Evolutionary conservation across 1,284 basidiomycete genomes (phyloP).

Genomic region (Termitomyces sp.): DNA sequence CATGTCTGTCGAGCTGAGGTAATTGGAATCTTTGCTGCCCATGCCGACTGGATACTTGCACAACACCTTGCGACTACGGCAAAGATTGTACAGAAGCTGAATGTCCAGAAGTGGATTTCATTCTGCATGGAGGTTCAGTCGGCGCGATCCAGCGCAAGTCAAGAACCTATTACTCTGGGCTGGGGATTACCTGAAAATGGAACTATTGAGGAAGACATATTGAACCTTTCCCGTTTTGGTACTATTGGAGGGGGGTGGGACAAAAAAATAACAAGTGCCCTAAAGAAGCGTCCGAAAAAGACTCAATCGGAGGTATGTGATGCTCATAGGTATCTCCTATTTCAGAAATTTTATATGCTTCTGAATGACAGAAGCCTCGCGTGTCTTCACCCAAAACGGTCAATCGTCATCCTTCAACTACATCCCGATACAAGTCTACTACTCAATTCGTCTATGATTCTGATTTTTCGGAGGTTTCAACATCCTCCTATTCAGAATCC

Average conservation of each 20-base stretch:
- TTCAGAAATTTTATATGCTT: slow-evolving; percentile 8
- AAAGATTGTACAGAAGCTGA: slow-evolving; percentile 26
- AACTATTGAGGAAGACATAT: slow-evolving; percentile 9
- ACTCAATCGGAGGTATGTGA: not conserved
- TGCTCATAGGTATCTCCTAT: not conserved
- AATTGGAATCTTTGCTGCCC: slow-evolving; percentile 38
- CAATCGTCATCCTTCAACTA: not conserved
- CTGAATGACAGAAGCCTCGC: not conserved
- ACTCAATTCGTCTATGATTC: slow-evolving; percentile 35
- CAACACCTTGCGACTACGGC: slow-evolving; percentile 30
- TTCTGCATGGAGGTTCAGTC: slow-evolving; percentile 34
- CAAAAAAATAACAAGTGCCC: slow-evolving; percentile 18
- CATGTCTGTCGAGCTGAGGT: slow-evolving; percentile 41
- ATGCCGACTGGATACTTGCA: slow-evolving; percentile 48
- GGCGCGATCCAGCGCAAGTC: slow-evolving; percentile 25
- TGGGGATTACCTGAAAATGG: slow-evolving; percentile 27
- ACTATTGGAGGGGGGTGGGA: slow-evolving; percentile 24
- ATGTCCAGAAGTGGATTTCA: slow-evolving; percentile 37
- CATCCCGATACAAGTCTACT: not conserved
- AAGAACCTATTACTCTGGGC: slow-evolving; percentile 21
- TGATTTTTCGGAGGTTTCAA: slow-evolving; percentile 47
- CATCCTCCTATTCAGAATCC: slow-evolving; percentile 27
- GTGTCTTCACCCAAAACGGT: not conserved
- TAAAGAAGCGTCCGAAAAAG: slow-evolving; percentile 8
- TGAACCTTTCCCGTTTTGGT: slow-evolving; percentile 27